Evolutionary conservation across 2,329 filamentous ascomycete genomes (phyloP).

Genomic region (Colletotrichum filicis): DNA sequence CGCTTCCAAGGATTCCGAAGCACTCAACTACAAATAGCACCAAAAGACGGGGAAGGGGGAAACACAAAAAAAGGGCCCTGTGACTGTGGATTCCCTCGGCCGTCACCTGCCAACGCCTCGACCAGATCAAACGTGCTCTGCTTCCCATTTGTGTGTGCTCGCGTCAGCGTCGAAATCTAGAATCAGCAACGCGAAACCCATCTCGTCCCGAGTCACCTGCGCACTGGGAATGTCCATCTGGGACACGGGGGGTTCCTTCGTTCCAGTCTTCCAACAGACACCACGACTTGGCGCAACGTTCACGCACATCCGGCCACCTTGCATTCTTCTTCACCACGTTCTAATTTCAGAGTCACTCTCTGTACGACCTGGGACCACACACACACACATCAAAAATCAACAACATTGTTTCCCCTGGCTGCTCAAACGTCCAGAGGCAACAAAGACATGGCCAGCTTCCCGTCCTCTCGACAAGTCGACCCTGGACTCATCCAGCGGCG

Average conservation of each 20-base stretch:
- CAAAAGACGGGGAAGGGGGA: constrained; percentile 14
- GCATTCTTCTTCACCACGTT: not conserved
- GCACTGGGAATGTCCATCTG: constrained; percentile 7
- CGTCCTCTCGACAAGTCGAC: not conserved
- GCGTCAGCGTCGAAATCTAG: constrained; percentile 35
- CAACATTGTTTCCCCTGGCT: not conserved
- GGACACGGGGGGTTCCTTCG: constrained; percentile 12
- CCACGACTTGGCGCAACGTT: constrained; percentile 11
- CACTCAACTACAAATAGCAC: constrained; percentile 27
- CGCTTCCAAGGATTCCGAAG: constrained; percentile 23
- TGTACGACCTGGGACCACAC: not conserved
- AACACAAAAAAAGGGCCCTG: constrained; percentile 15
- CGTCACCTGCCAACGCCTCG: constrained; percentile 23
- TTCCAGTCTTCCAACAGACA: not conserved
- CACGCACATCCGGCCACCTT: constrained; percentile 7
- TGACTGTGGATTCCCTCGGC: constrained; percentile 28
- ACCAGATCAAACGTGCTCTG: constrained; percentile 32
- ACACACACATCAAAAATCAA: not conserved
- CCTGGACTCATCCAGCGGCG: not conserved
- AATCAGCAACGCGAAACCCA: constrained; percentile 35
- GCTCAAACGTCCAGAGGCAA: not conserved
- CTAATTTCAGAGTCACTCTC: not conserved
- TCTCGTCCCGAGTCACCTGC: constrained; percentile 33
- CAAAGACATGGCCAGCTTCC: not conserved
- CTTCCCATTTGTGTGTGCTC: constrained; percentile 33